A percentile compares a stretch with the other conserved stretches of the same genome.
Conservation (phyloP, 768 basidiomycete genomes). For the Trametes villosa region DNA sequence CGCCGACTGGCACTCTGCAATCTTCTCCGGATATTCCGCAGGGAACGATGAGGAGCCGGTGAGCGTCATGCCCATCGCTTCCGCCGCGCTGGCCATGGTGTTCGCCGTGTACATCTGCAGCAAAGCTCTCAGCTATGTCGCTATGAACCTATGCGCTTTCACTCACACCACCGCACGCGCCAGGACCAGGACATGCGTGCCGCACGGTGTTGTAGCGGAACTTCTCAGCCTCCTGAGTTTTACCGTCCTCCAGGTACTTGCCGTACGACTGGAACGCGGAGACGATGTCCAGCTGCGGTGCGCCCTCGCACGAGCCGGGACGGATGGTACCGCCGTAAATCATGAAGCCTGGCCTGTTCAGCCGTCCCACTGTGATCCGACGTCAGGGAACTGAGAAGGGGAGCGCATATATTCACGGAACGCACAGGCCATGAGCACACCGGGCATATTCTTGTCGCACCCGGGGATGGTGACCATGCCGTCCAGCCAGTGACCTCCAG, state of each 20-base stretch:
- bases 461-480: slow-evolving; percentile 97
- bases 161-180: slow-evolving; percentile 95
- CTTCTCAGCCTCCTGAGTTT: slow-evolving; percentile 80
- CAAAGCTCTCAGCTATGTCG: neutral
- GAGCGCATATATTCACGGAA: slow-evolving; percentile 27
- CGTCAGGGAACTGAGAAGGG: neutral
- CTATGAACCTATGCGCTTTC: neutral
- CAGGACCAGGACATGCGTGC: slow-evolving; percentile 95
- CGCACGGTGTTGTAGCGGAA: slow-evolving; percentile 87
- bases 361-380: slow-evolving; percentile 70
- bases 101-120: slow-evolving; percentile 95
- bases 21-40: slow-evolving; percentile 89
- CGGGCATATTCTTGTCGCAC: slow-evolving; percentile 99
- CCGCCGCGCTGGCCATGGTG: slow-evolving; percentile 96
- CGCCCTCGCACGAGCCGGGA: slow-evolving; percentile 87
- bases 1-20: slow-evolving; percentile 77
- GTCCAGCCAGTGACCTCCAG: slow-evolving; percentile 96
- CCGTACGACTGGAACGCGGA: slow-evolving; percentile 99
- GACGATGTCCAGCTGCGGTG: slow-evolving; percentile 90
- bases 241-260: slow-evolving; percentile 89
- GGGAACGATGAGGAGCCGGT: slow-evolving; percentile 98
- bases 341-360: slow-evolving; percentile 97
- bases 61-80: slow-evolving; percentile 94
- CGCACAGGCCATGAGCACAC: slow-evolving; percentile 94
- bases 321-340: slow-evolving; percentile 96